These are phyloP conservation scores for Sarocladium kiliense DNA, from an alignment of 2,329 filamentous ascomycete genomes.

Conservation along the genomic window DNA sequence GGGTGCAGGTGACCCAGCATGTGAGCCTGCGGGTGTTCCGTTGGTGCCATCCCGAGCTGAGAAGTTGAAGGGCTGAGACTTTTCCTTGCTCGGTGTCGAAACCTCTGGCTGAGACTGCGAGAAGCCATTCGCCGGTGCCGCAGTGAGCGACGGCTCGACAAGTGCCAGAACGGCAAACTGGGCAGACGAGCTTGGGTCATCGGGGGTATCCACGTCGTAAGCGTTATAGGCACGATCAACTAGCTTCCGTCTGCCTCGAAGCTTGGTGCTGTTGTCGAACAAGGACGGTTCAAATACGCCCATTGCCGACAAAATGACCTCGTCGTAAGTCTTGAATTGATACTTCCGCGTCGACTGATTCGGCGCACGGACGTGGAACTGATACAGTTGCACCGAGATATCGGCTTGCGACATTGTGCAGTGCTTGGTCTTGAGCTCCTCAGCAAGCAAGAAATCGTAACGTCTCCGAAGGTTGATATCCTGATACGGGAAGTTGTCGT, in stretches of 20 bases:
- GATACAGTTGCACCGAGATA: constrained; percentile 80
- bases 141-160: constrained; percentile 53
- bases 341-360: constrained; percentile 90
- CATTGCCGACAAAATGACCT: constrained; percentile 90
- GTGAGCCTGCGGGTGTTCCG: constrained; percentile 76
- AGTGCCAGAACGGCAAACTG: constrained; percentile 63
- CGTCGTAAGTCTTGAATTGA: constrained; percentile 94
- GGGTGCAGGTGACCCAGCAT: constrained; percentile 80
- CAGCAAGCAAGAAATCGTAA: constrained; percentile 88
- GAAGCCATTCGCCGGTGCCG: constrained; percentile 37
- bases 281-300: constrained; percentile 87
- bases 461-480: constrained; percentile 88
- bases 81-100: constrained; percentile 58
- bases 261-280: constrained; percentile 78
- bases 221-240: constrained; percentile 87
- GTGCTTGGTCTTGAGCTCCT: constrained; percentile 91
- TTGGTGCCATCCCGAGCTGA: constrained; percentile 65
- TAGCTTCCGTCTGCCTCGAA: constrained; percentile 72
- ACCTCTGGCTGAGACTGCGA: constrained; percentile 39
- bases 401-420: constrained; percentile 88
- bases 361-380: constrained; percentile 85
- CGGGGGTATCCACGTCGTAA: constrained; percentile 81
- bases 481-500: constrained; percentile 90
- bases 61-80: constrained; percentile 62
- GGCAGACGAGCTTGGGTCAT: constrained; percentile 82